Evolutionary conservation across 129 eudicot genomes (phyloP), one percentile per base, ranked within the genome.

Genomic region (Flaveria robusta): DNA sequence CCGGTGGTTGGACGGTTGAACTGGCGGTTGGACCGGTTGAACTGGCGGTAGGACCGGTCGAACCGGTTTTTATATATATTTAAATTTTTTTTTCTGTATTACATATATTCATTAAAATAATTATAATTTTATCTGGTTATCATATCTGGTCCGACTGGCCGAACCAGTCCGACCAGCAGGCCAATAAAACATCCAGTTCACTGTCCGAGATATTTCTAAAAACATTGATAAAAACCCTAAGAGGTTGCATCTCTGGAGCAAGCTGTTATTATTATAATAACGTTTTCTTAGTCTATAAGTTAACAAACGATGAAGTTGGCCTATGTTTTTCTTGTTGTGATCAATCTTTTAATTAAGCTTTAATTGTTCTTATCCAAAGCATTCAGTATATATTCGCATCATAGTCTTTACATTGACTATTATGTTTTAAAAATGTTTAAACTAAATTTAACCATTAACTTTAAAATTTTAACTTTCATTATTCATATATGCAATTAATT

Each of bases 321-420:
- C 47, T 55, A 67, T 51, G 37, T n/a, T 16, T 52, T 9, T 71
- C 46, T 54, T 11, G 66, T 34, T 18, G 20, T 12, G 7, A 50
- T 49, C 65, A 50, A 37, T n/a, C 14, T 59, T 45, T 23, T 55
- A n/a, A 16, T 66, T 27, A 52, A 66, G 43, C 67, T 34, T 39
- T 31, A 52, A 29, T 77, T 56, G 39, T 55, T 69, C 15, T 77
- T 58, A 41, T 56, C 62, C 24, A 68, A 75, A 60, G 29, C 75
- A 68, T 77, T 56, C 56, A 43, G 43, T 3, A 4, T 66, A 37
- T 29, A 12, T 45, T 46, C 6, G 47, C 51, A 47, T 20, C 64
- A 70, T 13, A 9, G 70, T 70, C 51, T 7, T 78, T 56, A 59
- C 15, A 45, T 78, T 70, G 71, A 78, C 9, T 59, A 59, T 26